Evolutionary conservation across 163 green algal genomes (phyloP).

Genomic region (Volvox carteri): DNA sequence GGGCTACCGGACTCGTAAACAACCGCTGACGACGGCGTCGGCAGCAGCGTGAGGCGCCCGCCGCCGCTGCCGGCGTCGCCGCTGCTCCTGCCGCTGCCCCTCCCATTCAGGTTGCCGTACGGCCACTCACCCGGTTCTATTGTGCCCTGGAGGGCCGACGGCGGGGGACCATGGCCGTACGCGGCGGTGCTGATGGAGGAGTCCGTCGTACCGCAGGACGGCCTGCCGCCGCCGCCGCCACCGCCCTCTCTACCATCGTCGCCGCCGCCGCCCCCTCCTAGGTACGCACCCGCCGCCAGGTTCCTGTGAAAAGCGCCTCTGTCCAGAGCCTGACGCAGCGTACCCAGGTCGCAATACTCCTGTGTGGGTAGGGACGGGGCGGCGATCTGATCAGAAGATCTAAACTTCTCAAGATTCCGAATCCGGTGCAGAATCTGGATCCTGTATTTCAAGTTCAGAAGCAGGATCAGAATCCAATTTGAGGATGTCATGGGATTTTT

Average conservation of each 20-base stretch:
- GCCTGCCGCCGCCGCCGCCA: too few species aligned
- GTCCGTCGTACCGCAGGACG: too few species aligned
- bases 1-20: not conserved
- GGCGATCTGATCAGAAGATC: not conserved
- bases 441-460: too few species aligned
- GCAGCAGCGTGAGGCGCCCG: not conserved
- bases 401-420: too few species aligned
- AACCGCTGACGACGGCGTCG: not conserved
- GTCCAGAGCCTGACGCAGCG: slow-evolving; percentile 31
- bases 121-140: too few species aligned
- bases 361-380: not conserved
- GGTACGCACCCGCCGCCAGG: not conserved
- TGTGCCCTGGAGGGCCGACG: too few species aligned
- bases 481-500: too few species aligned
- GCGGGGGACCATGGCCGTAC: too few species aligned
- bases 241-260: too few species aligned
- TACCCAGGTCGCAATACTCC: slow-evolving; percentile 51
- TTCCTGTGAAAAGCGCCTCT: slow-evolving; percentile 4
- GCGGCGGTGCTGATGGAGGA: too few species aligned
- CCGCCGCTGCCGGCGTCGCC: not conserved
- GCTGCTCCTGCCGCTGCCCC: not conserved
- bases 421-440: not conserved
- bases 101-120: too few species aligned
- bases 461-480: not conserved
- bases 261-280: not conserved